These are phyloP conservation scores for Trametes cingulata DNA, from an alignment of 768 basidiomycete genomes.

Conservation along the genomic window DNA sequence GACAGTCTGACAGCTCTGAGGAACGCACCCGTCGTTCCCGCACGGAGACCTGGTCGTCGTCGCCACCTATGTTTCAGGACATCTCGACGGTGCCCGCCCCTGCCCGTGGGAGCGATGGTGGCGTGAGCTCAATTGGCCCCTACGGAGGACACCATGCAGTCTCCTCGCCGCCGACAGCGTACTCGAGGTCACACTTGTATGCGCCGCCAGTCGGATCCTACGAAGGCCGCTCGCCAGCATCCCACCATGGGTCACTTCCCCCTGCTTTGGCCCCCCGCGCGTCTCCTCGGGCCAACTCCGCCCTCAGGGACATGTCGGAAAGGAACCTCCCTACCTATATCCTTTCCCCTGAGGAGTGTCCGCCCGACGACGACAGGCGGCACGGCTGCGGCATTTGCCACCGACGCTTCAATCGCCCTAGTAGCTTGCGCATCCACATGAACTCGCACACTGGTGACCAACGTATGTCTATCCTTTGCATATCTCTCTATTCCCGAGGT, in stretches of 20 bases:
- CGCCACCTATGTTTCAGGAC: not conserved
- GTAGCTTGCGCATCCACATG: constrained; percentile 62
- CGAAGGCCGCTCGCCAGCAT: not conserved
- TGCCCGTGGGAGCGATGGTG: not conserved
- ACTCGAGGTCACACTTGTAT: not conserved
- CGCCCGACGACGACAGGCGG: constrained; percentile 25
- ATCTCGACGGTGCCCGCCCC: not conserved
- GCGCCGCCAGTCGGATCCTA: not conserved
- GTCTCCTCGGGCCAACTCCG: not conserved
- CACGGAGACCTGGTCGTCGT: not conserved
- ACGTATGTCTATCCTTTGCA: constrained; percentile 49
- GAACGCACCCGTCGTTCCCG: not conserved
- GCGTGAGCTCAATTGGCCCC: not conserved
- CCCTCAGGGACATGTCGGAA: not conserved
- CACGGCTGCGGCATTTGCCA: constrained; percentile 45
- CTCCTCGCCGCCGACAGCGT: not conserved
- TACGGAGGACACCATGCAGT: not conserved
- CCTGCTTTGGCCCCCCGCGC: not conserved
- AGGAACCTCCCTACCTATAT: constrained; percentile 11
- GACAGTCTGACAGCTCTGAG: not conserved
- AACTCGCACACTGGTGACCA: constrained; percentile 69
- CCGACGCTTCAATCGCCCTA: constrained; percentile 68
- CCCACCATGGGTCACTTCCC: not conserved
- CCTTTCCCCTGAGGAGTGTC: constrained; percentile 13
- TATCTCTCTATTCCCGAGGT: not conserved